phyloP scores from a whole-genome alignment of 2,329 filamentous ascomycete genomes.

The Scorias spongiosa region DNA sequence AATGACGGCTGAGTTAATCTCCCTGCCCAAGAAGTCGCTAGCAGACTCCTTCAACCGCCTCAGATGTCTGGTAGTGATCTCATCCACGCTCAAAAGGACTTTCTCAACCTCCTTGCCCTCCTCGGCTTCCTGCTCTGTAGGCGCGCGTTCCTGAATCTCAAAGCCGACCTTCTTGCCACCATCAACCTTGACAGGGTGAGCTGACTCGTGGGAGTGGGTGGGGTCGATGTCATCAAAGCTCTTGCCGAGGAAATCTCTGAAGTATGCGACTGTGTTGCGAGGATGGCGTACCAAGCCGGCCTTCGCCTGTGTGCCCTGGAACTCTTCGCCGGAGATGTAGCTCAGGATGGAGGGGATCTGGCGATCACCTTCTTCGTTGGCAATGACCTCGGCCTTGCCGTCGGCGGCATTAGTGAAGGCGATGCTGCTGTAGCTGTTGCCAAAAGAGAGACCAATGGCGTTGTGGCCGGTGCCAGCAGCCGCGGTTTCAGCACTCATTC shows the following conservation, averaged over 20 bases:
- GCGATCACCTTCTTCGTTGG: slow-evolving; percentile 97
- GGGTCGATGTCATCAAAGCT: slow-evolving; percentile 93
- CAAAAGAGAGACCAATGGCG: slow-evolving; percentile 92
- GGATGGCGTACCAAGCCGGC: slow-evolving; percentile 82
- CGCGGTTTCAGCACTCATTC: slow-evolving; percentile 37
- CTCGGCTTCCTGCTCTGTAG: slow-evolving; percentile 39
- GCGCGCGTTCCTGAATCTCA: slow-evolving; percentile 53
- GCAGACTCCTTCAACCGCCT: slow-evolving; percentile 69
- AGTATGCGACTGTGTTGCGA: slow-evolving; percentile 85
- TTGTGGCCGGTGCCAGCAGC: slow-evolving; percentile 25
- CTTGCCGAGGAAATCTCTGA: slow-evolving; percentile 89
- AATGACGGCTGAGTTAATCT: slow-evolving; percentile 87
- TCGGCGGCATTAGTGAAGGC: slow-evolving; percentile 64
- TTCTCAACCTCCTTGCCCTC: slow-evolving; percentile 26
- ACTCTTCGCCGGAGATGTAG: slow-evolving; percentile 91
- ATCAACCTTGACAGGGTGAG: slow-evolving; percentile 66
- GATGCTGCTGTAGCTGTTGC: slow-evolving; percentile 97
- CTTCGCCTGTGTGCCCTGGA: slow-evolving; percentile 92
- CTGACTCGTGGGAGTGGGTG: slow-evolving; percentile 82
- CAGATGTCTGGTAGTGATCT: slow-evolving; percentile 73
- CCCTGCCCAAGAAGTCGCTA: slow-evolving; percentile 81
- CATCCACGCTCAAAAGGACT: slow-evolving; percentile 60
- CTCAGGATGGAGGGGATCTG: slow-evolving; percentile 92
- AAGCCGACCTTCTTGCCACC: slow-evolving; percentile 54
- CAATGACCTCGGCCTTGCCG: slow-evolving; percentile 93